phyloP scores from a whole-genome alignment of 495 filamentous ascomycete genomes.

The Tirmania nivea region DNA sequence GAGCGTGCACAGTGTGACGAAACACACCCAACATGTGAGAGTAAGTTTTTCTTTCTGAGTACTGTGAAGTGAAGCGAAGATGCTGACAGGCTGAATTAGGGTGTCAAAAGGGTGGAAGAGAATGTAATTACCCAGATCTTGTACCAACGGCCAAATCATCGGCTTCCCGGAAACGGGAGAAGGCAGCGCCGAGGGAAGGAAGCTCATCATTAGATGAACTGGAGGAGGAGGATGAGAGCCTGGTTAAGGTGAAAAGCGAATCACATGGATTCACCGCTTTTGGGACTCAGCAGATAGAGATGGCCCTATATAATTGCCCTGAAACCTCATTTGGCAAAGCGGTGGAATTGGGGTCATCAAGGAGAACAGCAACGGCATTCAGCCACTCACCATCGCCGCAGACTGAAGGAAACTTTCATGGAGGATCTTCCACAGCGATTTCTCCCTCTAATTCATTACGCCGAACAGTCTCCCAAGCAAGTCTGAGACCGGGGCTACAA shows the following conservation, averaged over 20 bases:
- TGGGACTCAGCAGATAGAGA: too few relatives aligned
- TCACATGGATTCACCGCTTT: too few relatives aligned
- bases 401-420: background rate
- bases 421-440: conserved; percentile 14
- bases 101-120: conserved; percentile 19
- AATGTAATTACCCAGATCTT: conserved; percentile 20
- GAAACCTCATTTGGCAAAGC: background rate
- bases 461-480: conserved; percentile 10
- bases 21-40: conserved; percentile 63
- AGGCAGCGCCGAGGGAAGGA: conserved; percentile 12
- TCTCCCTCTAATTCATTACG: conserved; percentile 9
- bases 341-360: background rate
- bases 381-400: background rate
- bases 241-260: too few relatives aligned
- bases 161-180: conserved; percentile 12
- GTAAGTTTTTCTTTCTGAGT: conserved; percentile 25
- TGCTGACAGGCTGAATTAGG: conserved; percentile 3
- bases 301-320: background rate
- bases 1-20: conserved; percentile 49
- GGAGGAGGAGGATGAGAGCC: conserved; percentile 16
- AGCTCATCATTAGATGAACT: conserved; percentile 19
- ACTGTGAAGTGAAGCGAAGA: too few relatives aligned
- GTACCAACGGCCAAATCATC: conserved; percentile 9
- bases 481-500: conserved; percentile 12
- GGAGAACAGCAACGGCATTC: background rate